These are phyloP conservation scores for Coccomyxa sp. DNA, from an alignment of 139 green algal species.

Conservation along the genomic window DNA sequence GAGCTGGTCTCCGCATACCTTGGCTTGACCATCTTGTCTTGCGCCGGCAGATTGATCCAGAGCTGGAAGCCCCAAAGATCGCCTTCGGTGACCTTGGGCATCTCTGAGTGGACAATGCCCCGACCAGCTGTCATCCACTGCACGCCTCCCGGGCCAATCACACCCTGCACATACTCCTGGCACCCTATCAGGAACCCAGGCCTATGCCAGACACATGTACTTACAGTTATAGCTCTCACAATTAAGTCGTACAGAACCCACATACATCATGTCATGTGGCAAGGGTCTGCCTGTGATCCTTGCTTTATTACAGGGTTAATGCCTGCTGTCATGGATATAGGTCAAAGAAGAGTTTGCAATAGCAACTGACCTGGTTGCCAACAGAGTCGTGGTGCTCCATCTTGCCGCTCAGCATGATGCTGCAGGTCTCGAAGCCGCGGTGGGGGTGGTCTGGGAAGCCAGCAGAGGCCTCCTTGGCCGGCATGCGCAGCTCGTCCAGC, in stretches of 20 bases:
- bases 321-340: neutral
- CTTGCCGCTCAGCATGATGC: conserved; percentile 80
- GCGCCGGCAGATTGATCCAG: conserved; percentile 81
- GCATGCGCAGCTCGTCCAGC: conserved; percentile 75
- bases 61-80: conserved; percentile 86
- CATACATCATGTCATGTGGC: neutral
- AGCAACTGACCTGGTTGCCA: conserved; percentile 65
- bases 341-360: neutral
- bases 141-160: conserved; percentile 80
- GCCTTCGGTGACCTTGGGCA: conserved; percentile 51
- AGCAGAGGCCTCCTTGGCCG: conserved; percentile 45
- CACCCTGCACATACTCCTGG: conserved; percentile 33
- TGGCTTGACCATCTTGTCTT: conserved; percentile 88
- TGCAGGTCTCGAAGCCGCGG: conserved; percentile 86
- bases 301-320: neutral
- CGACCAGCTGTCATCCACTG: conserved; percentile 87
- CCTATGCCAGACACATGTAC: neutral
- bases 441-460: conserved; percentile 89
- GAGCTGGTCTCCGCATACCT: too few relatives aligned
- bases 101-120: conserved; percentile 85
- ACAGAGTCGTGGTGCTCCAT: conserved; percentile 80
- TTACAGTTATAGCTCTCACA: neutral
- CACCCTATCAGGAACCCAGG: neutral
- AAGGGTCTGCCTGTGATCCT: neutral
- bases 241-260: neutral